phyloP scores from a whole-genome alignment of 371 early-diverging fungal species.

The Choanephora cucurbitarum region DNA sequence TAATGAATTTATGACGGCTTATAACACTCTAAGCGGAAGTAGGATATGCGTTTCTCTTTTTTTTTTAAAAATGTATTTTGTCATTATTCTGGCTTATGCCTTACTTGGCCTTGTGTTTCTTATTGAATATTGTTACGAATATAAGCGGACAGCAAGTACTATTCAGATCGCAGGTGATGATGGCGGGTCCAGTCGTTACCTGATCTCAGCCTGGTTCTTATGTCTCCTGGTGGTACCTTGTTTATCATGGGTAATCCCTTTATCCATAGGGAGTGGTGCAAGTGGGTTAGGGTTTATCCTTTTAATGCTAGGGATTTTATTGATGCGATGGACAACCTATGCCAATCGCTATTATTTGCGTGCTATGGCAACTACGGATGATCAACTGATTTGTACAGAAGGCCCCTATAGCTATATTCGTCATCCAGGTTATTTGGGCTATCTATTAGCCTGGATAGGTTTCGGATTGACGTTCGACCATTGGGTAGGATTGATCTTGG shows the following conservation, averaged over 20 bases:
- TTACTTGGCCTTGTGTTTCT: constrained; percentile 23
- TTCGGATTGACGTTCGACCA: constrained; percentile 35
- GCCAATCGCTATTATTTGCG: constrained; percentile 43
- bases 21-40: too few relatives aligned
- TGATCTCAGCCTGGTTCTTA: constrained; percentile 21
- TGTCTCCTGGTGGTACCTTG: constrained; percentile 16
- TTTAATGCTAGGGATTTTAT: constrained; percentile 24
- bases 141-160: constrained; percentile 16
- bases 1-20: too few relatives aligned
- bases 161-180: constrained; percentile 39
- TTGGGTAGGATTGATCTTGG: constrained; percentile 25
- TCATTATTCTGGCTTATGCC: constrained; percentile 3
- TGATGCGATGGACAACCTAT: constrained; percentile 37
- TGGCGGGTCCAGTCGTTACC: constrained; percentile 27
- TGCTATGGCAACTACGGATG: constrained; percentile 41
- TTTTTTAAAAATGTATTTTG: not conserved
- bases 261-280: constrained; percentile 9
- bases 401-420: constrained; percentile 43
- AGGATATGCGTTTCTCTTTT: not conserved
- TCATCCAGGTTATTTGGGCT: constrained; percentile 44
- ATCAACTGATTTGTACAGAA: constrained; percentile 45
- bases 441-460: constrained; percentile 44
- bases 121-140: constrained; percentile 34
- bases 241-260: constrained; percentile 15
- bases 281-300: constrained; percentile 32